Evolutionary conservation across 139 green algal genomes (phyloP).

Genomic region (Chlorella sp.): DNA sequence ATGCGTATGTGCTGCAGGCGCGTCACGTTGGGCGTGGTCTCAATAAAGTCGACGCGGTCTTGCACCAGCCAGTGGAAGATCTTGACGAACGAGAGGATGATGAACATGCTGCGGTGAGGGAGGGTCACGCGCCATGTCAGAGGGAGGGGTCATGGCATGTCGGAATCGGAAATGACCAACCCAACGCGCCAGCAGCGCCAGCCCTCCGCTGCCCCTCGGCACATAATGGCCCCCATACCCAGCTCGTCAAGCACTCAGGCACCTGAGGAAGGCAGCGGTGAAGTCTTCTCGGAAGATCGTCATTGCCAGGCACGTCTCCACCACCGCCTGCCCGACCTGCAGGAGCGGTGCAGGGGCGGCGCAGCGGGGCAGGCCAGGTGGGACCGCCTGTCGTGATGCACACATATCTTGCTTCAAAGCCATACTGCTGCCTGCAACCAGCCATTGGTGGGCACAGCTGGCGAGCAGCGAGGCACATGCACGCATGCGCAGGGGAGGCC

Average conservation of each 20-base stretch:
- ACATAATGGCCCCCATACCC: too few species aligned
- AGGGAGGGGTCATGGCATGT: too few species aligned
- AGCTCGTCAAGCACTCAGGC: too few species aligned
- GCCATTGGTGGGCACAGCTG: too few species aligned
- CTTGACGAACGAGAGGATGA: constrained; percentile 94
- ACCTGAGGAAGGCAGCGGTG: constrained; percentile 80
- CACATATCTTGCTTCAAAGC: too few species aligned
- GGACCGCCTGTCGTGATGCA: too few species aligned
- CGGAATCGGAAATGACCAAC: too few species aligned
- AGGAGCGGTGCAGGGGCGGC: constrained; percentile 11
- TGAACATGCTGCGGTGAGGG: constrained; percentile 79
- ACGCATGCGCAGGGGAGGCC: too few species aligned
- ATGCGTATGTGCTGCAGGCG: constrained; percentile 81
- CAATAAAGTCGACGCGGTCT: constrained; percentile 91
- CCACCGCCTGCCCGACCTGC: constrained; percentile 70
- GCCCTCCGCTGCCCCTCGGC: too few species aligned
- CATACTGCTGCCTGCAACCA: too few species aligned
- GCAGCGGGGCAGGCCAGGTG: neutral
- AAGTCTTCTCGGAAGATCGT: constrained; percentile 98
- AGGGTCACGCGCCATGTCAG: neutral
- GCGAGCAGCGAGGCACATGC: too few species aligned
- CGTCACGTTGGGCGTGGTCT: constrained; percentile 89
- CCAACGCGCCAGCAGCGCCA: too few species aligned
- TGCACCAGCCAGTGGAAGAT: constrained; percentile 94
- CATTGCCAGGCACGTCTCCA: constrained; percentile 98